Evolutionary conservation across 163 green algal species (phyloP).

Genomic region (Volvox carteri): DNA sequence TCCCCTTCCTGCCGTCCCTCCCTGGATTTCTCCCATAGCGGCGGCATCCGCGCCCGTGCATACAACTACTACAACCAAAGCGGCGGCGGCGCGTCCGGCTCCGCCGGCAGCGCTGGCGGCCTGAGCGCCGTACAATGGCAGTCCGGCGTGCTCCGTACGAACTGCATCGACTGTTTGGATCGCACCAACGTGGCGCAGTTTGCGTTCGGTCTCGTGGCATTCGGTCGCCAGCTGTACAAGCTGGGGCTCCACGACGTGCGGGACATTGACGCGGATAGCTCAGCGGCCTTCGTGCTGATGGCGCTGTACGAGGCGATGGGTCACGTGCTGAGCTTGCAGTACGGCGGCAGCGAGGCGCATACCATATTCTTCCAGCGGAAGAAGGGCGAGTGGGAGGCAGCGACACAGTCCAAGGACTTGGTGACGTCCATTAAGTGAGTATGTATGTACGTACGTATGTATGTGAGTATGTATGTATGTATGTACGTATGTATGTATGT

Average conservation of each 20-base stretch:
- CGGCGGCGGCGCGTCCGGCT: neutral
- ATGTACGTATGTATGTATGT: too few relatives aligned
- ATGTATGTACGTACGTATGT: neutral
- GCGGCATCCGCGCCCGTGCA: neutral
- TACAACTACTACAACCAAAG: neutral
- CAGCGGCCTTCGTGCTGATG: conserved; percentile 85
- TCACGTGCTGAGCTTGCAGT: conserved; percentile 88
- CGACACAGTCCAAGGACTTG: conserved; percentile 81
- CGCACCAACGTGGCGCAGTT: conserved; percentile 96
- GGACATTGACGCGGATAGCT: conserved; percentile 68
- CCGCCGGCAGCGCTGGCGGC: neutral
- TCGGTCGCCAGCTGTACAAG: conserved; percentile 90
- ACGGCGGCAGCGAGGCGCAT: conserved; percentile 92
- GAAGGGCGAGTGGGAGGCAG: conserved; percentile 88
- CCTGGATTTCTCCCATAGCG: neutral
- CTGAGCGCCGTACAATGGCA: conserved; percentile 63
- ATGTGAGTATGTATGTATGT: too few relatives aligned
- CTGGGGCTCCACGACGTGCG: conserved; percentile 78
- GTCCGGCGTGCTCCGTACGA: conserved; percentile 88
- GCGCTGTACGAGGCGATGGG: conserved; percentile 91
- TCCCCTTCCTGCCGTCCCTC: neutral
- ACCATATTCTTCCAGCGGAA: conserved; percentile 86
- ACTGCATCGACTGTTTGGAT: conserved; percentile 97
- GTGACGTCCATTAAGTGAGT: conserved; percentile 80
- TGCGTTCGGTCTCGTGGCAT: conserved; percentile 84